These are phyloP conservation scores for Pyrenopolyporus hunteri DNA, from an alignment of 495 filamentous ascomycete genomes.

Conservation along the genomic window DNA sequence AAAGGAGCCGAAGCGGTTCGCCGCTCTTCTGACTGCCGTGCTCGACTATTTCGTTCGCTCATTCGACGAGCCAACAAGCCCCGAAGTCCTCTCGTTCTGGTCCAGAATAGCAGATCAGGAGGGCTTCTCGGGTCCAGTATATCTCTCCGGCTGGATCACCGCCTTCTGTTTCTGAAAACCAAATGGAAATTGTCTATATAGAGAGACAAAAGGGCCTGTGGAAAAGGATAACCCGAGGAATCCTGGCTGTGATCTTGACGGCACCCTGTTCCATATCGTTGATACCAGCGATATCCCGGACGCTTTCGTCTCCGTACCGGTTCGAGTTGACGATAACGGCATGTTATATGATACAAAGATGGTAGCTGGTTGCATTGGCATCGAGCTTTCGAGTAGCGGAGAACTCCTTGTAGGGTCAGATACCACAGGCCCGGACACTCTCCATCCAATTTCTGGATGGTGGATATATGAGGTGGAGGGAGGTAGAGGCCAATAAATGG, in stretches of 20 bases:
- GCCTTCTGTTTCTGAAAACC: slow-evolving; percentile 28
- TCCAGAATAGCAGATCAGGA: neutral
- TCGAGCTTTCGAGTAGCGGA: neutral
- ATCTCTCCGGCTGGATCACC: slow-evolving; percentile 47
- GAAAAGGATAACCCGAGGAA: neutral
- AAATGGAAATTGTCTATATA: neutral
- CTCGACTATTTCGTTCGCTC: neutral
- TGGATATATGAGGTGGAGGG: neutral
- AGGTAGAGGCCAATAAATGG: no score
- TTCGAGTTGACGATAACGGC: neutral
- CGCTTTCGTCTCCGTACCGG: neutral
- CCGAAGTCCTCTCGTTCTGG: slow-evolving; percentile 8
- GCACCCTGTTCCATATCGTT: slow-evolving; percentile 1
- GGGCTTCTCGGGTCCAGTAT: slow-evolving; percentile 18
- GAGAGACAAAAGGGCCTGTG: neutral
- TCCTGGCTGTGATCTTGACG: neutral
- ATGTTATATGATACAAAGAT: neutral
- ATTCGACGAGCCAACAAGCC: neutral
- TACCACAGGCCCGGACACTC: neutral
- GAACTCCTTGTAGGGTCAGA: neutral
- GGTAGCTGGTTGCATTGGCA: neutral
- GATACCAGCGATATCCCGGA: neutral
- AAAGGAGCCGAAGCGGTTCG: slow-evolving; percentile 33
- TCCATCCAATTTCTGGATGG: neutral
- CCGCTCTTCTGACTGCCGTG: neutral